Percentiles rank a stretch among this genome's conserved stretches.
phyloP scores from a whole-genome alignment of 2,329 filamentous ascomycete genomes.

The Neonectria hederae region DNA sequence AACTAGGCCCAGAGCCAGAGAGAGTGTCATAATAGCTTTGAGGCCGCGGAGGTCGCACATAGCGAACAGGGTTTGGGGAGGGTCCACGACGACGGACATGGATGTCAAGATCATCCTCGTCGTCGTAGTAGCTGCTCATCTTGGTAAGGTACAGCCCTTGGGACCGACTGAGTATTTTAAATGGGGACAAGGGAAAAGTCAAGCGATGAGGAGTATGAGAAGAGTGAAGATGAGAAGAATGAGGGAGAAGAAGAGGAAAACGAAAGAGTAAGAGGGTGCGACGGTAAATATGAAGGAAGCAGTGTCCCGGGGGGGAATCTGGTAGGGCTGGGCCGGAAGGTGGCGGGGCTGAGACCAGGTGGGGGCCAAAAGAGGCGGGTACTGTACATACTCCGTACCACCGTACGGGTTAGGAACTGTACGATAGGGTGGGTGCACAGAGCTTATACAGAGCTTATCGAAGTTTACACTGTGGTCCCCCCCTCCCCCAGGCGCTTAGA shows the following conservation, averaged over 20 bases:
- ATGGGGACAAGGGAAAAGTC: not conserved
- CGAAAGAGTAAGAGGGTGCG: not conserved
- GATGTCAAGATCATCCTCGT: slow-evolving; percentile 66
- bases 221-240: not conserved
- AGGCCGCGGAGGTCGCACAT: slow-evolving; percentile 54
- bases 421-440: not conserved
- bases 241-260: not conserved
- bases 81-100: slow-evolving; percentile 55
- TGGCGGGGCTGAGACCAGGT: slow-evolving; percentile 34
- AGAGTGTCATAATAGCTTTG: slow-evolving; percentile 53
- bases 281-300: slow-evolving; percentile 12
- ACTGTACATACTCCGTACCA: not conserved
- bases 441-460: not conserved
- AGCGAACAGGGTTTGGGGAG: slow-evolving; percentile 55
- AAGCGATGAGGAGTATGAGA: not conserved
- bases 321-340: slow-evolving; percentile 39
- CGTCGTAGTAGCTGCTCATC: slow-evolving; percentile 57
- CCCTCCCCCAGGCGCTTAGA: no score
- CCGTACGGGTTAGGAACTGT: not conserved
- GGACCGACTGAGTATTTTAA: not conserved
- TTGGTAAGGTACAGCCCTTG: slow-evolving; percentile 1
- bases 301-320: slow-evolving; percentile 8
- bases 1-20: slow-evolving; percentile 51
- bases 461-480: no score
- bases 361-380: slow-evolving; percentile 26